Conservation (phyloP, 768 basidiomycete genomes). For the Serendipita sp. region DNA sequence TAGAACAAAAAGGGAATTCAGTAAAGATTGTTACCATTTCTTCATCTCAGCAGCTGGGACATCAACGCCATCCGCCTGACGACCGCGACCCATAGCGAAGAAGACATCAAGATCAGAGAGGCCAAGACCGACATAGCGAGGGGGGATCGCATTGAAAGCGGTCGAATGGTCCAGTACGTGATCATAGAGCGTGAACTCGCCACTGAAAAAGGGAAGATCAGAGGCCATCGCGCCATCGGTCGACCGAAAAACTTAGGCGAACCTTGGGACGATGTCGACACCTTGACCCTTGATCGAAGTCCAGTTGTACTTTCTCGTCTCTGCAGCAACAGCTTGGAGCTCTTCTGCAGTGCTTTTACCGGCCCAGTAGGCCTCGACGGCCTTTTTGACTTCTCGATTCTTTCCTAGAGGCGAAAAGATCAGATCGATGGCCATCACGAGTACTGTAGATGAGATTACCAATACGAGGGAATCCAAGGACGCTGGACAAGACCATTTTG, state of each 20-base stretch:
- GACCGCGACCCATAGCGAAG: slow-evolving; percentile 98
- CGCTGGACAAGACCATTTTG: slow-evolving; percentile 65
- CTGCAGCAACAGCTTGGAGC: slow-evolving; percentile 73
- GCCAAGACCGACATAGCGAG: slow-evolving; percentile 76
- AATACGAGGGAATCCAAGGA: slow-evolving; percentile 88
- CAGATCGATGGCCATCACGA: slow-evolving; percentile 1
- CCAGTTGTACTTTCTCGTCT: slow-evolving; percentile 83
- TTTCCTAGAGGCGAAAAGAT: slow-evolving; percentile 37
- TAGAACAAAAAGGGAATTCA: not conserved
- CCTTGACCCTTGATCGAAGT: slow-evolving; percentile 65
- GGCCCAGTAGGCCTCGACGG: slow-evolving; percentile 96
- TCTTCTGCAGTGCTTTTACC: slow-evolving; percentile 79
- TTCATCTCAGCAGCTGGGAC: slow-evolving; percentile 98
- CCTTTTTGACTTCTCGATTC: slow-evolving; percentile 93
- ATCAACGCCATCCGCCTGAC: slow-evolving; percentile 87
- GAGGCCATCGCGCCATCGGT: slow-evolving; percentile 14
- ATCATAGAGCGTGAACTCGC: slow-evolving; percentile 97
- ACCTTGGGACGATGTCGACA: slow-evolving; percentile 90
- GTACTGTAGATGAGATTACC: slow-evolving; percentile 26
- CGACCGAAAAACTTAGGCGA: slow-evolving; percentile 15
- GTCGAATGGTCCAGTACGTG: slow-evolving; percentile 96
- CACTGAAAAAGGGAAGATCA: slow-evolving; percentile 34
- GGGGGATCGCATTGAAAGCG: slow-evolving; percentile 92
- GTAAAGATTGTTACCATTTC: slow-evolving; percentile 65
- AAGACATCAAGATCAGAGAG: slow-evolving; percentile 86